phyloP scores from a whole-genome alignment of 2,329 filamentous ascomycete genomes.

The Stagonosporopsis cucurbitacearum region DNA sequence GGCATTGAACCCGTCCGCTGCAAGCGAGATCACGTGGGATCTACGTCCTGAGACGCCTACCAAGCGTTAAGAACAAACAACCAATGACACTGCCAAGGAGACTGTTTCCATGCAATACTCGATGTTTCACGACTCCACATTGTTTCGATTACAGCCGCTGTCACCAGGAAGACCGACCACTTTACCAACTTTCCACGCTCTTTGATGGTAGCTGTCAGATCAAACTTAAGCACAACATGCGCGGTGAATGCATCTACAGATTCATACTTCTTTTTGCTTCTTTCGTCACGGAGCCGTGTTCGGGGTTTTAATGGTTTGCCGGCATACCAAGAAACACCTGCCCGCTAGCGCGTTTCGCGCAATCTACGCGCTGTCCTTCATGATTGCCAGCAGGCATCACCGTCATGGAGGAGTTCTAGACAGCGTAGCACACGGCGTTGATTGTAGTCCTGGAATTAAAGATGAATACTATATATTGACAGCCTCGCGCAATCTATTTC shows the following conservation, averaged over 20 bases:
- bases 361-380: constrained; percentile 40
- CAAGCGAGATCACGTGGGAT: constrained; percentile 31
- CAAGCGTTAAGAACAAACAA: constrained; percentile 23
- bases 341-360: constrained; percentile 38
- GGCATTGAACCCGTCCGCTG: constrained; percentile 8
- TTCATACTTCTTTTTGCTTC: not conserved
- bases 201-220: not conserved
- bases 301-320: not conserved
- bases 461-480: constrained; percentile 29
- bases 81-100: constrained; percentile 25
- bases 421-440: constrained; percentile 21
- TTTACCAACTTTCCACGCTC: not conserved
- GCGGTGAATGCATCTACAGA: not conserved
- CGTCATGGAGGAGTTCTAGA: constrained; percentile 29
- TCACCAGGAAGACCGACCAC: not conserved
- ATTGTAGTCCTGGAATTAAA: constrained; percentile 26
- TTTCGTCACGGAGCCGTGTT: constrained; percentile 7
- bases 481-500: constrained; percentile 28
- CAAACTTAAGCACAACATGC: not conserved
- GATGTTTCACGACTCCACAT: constrained; percentile 24
- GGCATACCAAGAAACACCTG: constrained; percentile 3
- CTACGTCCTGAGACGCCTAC: constrained; percentile 23
- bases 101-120: constrained; percentile 4
- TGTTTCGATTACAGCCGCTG: constrained; percentile 9
- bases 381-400: constrained; percentile 32